Conservation (phyloP, 1,284 basidiomycete species). For the Rhizopogon hawkerae region DNA sequence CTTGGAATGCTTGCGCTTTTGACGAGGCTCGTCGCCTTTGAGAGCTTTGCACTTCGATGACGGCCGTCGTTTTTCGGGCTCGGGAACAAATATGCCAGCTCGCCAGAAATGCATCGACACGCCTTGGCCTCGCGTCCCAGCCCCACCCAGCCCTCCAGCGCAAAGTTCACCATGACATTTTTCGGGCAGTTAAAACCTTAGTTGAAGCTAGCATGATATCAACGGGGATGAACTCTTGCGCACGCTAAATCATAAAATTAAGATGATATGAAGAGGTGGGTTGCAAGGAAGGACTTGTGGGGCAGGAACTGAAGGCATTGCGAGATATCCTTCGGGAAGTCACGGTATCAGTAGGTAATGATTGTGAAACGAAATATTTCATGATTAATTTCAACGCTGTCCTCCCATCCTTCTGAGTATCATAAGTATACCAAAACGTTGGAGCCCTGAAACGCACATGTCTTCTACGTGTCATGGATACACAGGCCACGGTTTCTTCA, state of each 20-base stretch:
- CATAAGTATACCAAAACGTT: constrained; percentile 78
- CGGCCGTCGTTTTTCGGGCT: constrained; percentile 15
- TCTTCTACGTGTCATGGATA: constrained; percentile 98
- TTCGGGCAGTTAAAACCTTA: constrained; percentile 95
- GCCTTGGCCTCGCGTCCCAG: constrained; percentile 75
- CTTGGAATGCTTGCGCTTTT: constrained; percentile 31
- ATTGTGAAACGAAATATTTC: constrained; percentile 29
- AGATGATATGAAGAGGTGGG: constrained; percentile 82
- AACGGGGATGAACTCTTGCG: constrained; percentile 87
- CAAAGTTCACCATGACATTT: constrained; percentile 81
- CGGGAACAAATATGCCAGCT: constrained; percentile 35
- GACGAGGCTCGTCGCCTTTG: constrained; percentile 15
- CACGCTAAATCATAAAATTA: constrained; percentile 86
- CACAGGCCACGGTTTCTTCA: constrained; percentile 95
- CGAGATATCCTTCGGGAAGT: constrained; percentile 79
- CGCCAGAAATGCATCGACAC: constrained; percentile 78
- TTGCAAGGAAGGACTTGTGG: constrained; percentile 91
- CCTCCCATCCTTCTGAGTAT: constrained; percentile 62
- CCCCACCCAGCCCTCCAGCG: constrained; percentile 91
- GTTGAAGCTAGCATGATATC: constrained; percentile 97
- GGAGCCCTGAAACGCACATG: constrained; percentile 98
- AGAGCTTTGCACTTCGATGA: constrained; percentile 32
- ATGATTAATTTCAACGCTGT: constrained; percentile 73
- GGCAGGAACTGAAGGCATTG: constrained; percentile 90
- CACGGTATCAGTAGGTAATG: constrained; percentile 2